Evolutionary conservation across 768 basidiomycete genomes (phyloP).

Genomic region (Leccinum fibrillosum): DNA sequence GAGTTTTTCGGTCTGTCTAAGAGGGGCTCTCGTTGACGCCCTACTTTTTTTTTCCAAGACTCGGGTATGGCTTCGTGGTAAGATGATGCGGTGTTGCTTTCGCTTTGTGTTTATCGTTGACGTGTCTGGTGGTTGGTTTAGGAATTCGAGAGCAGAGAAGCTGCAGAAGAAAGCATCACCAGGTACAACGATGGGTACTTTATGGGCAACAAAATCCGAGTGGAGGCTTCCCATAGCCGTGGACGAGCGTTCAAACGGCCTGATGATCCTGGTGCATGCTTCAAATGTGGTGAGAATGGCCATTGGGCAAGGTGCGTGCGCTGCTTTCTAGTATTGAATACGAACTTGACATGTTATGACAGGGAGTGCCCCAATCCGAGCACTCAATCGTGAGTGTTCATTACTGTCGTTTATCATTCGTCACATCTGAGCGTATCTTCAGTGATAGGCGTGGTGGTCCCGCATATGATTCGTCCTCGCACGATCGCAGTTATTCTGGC

Average conservation of each 20-base stretch:
- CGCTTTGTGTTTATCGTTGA: neutral
- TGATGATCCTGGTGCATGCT: conserved; percentile 88
- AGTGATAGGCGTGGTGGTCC: conserved; percentile 37
- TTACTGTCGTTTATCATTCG: neutral
- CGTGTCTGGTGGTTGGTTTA: conserved; percentile 23
- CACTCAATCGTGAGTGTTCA: conserved; percentile 45
- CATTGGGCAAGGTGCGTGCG: conserved; percentile 81
- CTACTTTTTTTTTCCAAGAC: conserved; percentile 37
- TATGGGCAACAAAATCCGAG: conserved; percentile 91
- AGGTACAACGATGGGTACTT: conserved; percentile 89
- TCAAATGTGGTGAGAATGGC: conserved; percentile 80
- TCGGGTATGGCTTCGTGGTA: conserved; percentile 91
- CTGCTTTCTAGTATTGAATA: neutral
- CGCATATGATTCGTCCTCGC: conserved; percentile 48
- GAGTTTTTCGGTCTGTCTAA: conserved; percentile 32
- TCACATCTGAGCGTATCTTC: conserved; percentile 3
- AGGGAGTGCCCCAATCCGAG: conserved; percentile 72
- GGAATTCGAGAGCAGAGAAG: conserved; percentile 82
- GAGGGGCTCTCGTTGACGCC: conserved; percentile 10
- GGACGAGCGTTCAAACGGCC: conserved; percentile 75
- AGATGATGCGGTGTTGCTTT: conserved; percentile 24
- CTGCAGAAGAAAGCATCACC: conserved; percentile 82
- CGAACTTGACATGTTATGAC: conserved; percentile 2
- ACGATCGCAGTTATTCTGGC: conserved; percentile 53
- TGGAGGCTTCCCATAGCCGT: conserved; percentile 82